Evolutionary conservation across 805 yeast species (phyloP).

Genomic region (Nakazawaea molendinolei): DNA sequence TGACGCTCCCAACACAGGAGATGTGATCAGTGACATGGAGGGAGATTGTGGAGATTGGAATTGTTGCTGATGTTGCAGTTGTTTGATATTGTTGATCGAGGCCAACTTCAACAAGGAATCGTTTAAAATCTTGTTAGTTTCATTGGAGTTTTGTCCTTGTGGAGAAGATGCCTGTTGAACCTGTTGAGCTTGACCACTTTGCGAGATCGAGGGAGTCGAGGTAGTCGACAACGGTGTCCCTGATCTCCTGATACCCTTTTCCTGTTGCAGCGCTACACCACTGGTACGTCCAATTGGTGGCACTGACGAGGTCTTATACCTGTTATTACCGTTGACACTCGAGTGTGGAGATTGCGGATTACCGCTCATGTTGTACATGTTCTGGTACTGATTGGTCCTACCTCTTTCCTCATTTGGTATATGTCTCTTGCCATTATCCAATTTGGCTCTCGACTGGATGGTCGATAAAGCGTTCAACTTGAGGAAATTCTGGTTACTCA

Average conservation of each 20-base stretch:
- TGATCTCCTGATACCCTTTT: neutral
- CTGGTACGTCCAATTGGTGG: constrained; percentile 3
- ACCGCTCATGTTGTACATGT: constrained; percentile 7
- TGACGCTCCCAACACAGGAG: neutral
- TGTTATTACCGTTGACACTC: constrained; percentile 4
- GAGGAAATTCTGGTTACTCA: constrained; percentile 31
- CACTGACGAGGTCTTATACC: constrained; percentile 14
- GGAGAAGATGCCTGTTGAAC: constrained; percentile 1
- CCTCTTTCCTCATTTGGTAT: constrained; percentile 18
- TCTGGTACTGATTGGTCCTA: constrained; percentile 15
- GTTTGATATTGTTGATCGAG: constrained; percentile 10
- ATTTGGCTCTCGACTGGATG: constrained; percentile 39
- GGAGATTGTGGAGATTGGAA: constrained; percentile 2
- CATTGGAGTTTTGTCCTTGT: neutral
- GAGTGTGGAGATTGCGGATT: neutral
- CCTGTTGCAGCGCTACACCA: neutral
- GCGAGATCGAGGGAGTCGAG: constrained; percentile 12
- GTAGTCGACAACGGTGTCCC: constrained; percentile 9
- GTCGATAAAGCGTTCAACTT: constrained; percentile 65
- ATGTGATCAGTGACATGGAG: neutral
- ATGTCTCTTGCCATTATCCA: constrained; percentile 15
- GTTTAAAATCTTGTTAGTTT: constrained; percentile 5
- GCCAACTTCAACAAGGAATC: constrained; percentile 9
- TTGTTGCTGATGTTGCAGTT: constrained; percentile 12
- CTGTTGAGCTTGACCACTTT: constrained; percentile 10